Percentiles rank a stretch among this genome's conserved stretches.
Conservation (phyloP, 495 filamentous ascomycete genomes). For the Annulohypoxylon bovei region DNA sequence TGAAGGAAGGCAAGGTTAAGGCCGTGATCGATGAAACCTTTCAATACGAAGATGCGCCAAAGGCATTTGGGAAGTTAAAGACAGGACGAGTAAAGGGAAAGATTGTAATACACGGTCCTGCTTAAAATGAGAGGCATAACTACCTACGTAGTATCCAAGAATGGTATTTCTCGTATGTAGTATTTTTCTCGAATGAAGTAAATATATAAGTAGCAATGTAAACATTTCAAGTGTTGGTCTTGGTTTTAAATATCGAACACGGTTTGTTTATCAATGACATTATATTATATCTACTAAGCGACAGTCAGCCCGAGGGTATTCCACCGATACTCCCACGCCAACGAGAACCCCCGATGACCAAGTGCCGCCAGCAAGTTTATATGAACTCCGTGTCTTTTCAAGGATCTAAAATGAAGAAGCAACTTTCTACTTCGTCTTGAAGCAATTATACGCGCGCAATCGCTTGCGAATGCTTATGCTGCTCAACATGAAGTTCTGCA, state of each 20-base stretch:
- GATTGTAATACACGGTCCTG: conserved; percentile 67
- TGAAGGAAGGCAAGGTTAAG: conserved; percentile 69
- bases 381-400: background rate
- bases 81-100: conserved; percentile 72
- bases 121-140: background rate
- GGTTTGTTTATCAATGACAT: conserved; percentile 6
- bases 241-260: no score
- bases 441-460: conserved; percentile 10
- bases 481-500: background rate
- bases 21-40: conserved; percentile 69
- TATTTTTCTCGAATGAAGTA: no score
- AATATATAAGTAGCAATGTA: no score
- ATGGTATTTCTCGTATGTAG: no score
- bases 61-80: conserved; percentile 72
- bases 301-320: background rate
- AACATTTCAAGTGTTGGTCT: no score
- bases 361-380: background rate
- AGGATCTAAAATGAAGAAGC: background rate
- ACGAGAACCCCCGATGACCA: background rate
- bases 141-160: no score
- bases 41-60: conserved; percentile 68
- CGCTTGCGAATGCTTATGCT: conserved; percentile 11
- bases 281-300: conserved; percentile 15
- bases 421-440: background rate
- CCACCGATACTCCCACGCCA: background rate